Conservation (phyloP, 768 basidiomycete genomes). For the Asterophora parasitica region DNA sequence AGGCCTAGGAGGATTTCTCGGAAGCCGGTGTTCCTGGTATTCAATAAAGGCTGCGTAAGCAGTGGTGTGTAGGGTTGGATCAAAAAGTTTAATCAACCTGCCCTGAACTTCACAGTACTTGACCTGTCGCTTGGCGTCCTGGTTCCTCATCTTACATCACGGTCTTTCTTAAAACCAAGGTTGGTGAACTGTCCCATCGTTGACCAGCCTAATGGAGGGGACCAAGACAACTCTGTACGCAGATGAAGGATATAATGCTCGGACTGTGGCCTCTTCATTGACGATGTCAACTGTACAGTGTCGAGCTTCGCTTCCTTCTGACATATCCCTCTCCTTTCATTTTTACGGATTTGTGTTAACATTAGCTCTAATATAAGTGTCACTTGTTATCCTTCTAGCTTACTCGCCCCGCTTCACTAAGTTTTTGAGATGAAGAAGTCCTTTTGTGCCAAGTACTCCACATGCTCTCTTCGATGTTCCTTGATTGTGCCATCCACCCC, state of each 20-base stretch:
- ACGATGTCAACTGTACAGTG: slow-evolving; percentile 17
- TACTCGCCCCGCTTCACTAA: too few relatives aligned
- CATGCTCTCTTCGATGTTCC: slow-evolving; percentile 43
- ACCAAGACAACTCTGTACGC: slow-evolving; percentile 51
- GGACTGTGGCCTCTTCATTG: slow-evolving; percentile 20
- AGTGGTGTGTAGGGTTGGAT: slow-evolving; percentile 10
- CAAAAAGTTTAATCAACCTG: slow-evolving; percentile 18
- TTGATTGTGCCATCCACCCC: slow-evolving; percentile 45
- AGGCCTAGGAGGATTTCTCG: slow-evolving; percentile 14
- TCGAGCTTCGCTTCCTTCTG: slow-evolving; percentile 55
- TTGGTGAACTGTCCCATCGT: slow-evolving; percentile 41
- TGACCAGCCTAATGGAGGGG: slow-evolving; percentile 72
- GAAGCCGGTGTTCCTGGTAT: slow-evolving; percentile 15
- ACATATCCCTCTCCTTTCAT: slow-evolving; percentile 28
- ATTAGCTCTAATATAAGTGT: slow-evolving; percentile 1
- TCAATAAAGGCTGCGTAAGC: slow-evolving; percentile 10
- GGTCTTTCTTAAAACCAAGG: slow-evolving; percentile 70
- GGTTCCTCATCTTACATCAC: slow-evolving; percentile 20
- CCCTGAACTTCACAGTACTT: slow-evolving; percentile 34
- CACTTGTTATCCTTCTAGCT: background rate
- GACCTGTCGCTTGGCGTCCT: slow-evolving; percentile 2
- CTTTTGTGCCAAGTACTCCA: slow-evolving; percentile 35
- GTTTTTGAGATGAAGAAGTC: slow-evolving; percentile 36
- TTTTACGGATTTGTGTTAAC: slow-evolving; percentile 7
- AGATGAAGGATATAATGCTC: slow-evolving; percentile 73